Percentiles rank a stretch among this genome's conserved stretches.
Evolutionary conservation across 2,329 filamentous ascomycete genomes (phyloP).

Genomic region (Zasmidium cellare): DNA sequence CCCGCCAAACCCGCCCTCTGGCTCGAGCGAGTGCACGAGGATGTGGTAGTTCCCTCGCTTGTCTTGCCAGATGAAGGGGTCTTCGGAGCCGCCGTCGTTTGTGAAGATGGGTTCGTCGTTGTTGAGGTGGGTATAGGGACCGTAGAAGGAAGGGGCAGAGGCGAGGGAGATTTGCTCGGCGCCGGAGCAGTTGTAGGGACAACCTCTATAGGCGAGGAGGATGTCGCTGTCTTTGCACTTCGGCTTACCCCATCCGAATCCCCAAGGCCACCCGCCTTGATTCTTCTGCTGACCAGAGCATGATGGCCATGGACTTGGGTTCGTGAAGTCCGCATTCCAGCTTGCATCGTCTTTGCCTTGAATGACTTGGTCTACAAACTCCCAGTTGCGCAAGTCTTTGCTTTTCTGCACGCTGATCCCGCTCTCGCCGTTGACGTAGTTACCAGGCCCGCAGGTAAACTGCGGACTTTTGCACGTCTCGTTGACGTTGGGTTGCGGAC

Average conservation of each 20-base stretch:
- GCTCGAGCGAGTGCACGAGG: conserved; percentile 2
- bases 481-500: conserved; percentile 1
- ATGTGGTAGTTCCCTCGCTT: conserved; percentile 4
- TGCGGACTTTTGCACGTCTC: conserved; percentile 1
- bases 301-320: neutral
- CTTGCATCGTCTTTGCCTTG: neutral
- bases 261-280: neutral
- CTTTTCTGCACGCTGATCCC: neutral
- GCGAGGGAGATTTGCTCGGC: neutral
- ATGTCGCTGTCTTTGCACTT: neutral
- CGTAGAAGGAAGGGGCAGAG: neutral
- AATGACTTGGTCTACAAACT: neutral
- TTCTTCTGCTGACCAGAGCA: neutral
- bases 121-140: conserved; percentile 5
- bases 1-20: conserved; percentile 3
- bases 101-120: conserved; percentile 6
- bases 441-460: conserved; percentile 5
- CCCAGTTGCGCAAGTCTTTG: conserved; percentile 2
- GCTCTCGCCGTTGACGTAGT: conserved; percentile 4
- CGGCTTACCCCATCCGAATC: neutral
- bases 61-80: conserved; percentile 6
- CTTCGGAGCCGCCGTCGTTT: neutral
- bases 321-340: conserved; percentile 8
- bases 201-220: conserved; percentile 2
- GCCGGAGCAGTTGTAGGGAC: neutral